Conservation (phyloP, 495 filamentous ascomycete species). For the Tuber magnatum region DNA sequence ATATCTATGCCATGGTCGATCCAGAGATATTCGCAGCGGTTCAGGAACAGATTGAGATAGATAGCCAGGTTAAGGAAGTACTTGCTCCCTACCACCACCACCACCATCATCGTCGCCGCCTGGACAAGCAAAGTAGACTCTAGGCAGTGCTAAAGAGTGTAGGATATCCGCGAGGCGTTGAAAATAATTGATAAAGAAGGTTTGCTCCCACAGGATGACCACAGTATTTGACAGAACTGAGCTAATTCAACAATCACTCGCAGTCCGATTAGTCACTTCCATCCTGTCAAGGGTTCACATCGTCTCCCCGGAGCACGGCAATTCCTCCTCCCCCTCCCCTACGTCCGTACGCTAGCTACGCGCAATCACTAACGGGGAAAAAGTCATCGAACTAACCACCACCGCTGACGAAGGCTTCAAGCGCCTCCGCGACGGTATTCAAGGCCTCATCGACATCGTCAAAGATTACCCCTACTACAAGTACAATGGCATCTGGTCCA, state of each 20-base stretch:
- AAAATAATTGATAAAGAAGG: slow-evolving; percentile 68
- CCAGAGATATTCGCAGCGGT: slow-evolving; percentile 79
- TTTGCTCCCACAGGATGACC: slow-evolving; percentile 34
- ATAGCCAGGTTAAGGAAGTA: slow-evolving; percentile 69
- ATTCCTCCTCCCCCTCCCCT: slow-evolving; percentile 36
- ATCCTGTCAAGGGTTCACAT: slow-evolving; percentile 84
- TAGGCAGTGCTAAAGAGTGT: background rate
- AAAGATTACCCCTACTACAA: slow-evolving; percentile 92
- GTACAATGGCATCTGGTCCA: slow-evolving; percentile 77
- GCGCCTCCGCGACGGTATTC: slow-evolving; percentile 51
- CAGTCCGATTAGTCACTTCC: slow-evolving; percentile 63
- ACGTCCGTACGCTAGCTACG: background rate
- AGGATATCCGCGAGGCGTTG: slow-evolving; percentile 72
- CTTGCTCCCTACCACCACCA: slow-evolving; percentile 24
- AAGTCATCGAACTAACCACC: slow-evolving; percentile 47
- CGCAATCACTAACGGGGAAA: slow-evolving; percentile 13
- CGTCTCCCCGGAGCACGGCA: slow-evolving; percentile 69
- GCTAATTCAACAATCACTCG: background rate
- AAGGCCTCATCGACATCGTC: slow-evolving; percentile 59
- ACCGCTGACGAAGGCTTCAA: slow-evolving; percentile 53
- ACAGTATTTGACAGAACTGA: background rate
- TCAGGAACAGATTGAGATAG: slow-evolving; percentile 83
- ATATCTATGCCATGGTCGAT: slow-evolving; percentile 54
- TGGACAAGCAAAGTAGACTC: background rate
- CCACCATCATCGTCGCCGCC: background rate